Evolutionary conservation across 495 filamentous ascomycete genomes (phyloP).

Genomic region (Bathelium albidoporum): DNA sequence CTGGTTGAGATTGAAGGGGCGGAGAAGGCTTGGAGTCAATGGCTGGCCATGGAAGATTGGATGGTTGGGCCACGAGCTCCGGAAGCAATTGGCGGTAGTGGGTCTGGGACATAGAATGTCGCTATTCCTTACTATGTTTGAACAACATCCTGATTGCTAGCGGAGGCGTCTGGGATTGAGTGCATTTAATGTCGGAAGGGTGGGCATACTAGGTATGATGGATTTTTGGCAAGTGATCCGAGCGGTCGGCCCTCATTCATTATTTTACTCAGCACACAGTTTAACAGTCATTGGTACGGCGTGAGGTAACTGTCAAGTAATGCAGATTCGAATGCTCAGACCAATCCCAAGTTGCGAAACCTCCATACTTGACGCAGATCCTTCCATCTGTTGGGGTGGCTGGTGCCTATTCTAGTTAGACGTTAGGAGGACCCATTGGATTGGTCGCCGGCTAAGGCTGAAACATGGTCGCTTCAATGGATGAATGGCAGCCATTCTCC

Average conservation of each 20-base stretch:
- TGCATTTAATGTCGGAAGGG: neutral
- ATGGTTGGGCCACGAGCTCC: constrained; percentile 66
- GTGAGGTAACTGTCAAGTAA: neutral
- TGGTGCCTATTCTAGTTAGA: neutral
- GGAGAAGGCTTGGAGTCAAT: constrained; percentile 73
- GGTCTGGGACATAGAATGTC: neutral
- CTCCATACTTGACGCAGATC: neutral
- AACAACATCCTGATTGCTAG: neutral
- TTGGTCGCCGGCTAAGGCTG: constrained; percentile 1
- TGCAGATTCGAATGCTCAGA: neutral
- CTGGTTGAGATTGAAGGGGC: constrained; percentile 75
- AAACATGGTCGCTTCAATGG: neutral
- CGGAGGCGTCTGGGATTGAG: neutral
- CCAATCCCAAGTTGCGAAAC: neutral
- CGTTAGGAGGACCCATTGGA: neutral
- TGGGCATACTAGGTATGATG: neutral
- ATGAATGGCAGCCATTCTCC: too few species aligned
- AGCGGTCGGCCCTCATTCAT: neutral
- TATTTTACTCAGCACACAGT: neutral
- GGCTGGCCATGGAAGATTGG: constrained; percentile 93
- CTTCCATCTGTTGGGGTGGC: neutral
- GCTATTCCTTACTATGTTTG: neutral
- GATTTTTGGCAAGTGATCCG: neutral
- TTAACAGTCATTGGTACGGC: neutral
- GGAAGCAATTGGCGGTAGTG: constrained; percentile 21